Evolutionary conservation across 2,329 filamentous ascomycete genomes (phyloP).

Genomic region (Macrophomina pseudophaseolina): DNA sequence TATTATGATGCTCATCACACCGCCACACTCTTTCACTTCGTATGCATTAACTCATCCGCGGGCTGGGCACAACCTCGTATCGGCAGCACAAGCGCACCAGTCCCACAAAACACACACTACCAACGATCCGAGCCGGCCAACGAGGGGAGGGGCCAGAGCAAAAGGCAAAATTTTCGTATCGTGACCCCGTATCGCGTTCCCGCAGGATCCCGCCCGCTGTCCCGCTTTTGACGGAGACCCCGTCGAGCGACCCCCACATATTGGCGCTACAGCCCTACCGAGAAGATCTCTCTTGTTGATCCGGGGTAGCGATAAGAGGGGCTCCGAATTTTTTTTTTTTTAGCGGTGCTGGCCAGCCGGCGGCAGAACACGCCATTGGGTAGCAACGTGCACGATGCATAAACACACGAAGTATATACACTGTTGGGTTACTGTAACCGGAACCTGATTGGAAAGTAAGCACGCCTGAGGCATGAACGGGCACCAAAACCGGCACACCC

Average conservation of each 20-base stretch:
- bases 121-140: not conserved
- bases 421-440: too few relatives aligned
- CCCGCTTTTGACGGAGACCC: not conserved
- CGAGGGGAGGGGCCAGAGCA: too few relatives aligned
- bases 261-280: not conserved
- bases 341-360: too few relatives aligned
- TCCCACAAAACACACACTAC: constrained; percentile 9
- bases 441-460: not conserved
- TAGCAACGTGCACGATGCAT: too few relatives aligned
- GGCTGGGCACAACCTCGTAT: constrained; percentile 5
- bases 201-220: not conserved
- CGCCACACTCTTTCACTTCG: not conserved
- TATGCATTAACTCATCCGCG: not conserved
- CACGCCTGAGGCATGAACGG: not conserved
- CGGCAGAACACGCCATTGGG: too few relatives aligned
- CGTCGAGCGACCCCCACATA: not conserved
- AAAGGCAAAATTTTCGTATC: not conserved
- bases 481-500: not conserved
- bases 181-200: not conserved
- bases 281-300: not conserved
- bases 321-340: too few relatives aligned
- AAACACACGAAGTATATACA: too few relatives aligned
- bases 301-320: not conserved
- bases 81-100: not conserved
- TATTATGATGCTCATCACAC: not conserved